Evolutionary conservation across 2,329 filamentous ascomycete genomes (phyloP).

Genomic region (Neonectria hederae): DNA sequence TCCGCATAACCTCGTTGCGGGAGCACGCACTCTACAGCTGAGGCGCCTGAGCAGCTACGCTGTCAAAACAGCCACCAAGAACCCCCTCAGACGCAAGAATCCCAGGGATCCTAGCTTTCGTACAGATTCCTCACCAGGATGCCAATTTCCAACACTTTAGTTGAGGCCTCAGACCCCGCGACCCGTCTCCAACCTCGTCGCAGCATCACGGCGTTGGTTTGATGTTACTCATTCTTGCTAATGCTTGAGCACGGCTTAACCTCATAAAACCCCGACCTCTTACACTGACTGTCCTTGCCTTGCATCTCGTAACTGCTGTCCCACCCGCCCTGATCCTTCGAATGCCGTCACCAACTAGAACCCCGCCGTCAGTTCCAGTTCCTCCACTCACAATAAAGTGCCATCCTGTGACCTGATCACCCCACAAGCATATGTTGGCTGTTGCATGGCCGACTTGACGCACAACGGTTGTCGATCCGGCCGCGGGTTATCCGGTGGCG

Average conservation of each 20-base stretch:
- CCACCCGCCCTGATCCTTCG: conserved; percentile 24
- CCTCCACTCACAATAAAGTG: conserved; percentile 19
- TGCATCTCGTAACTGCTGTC: conserved; percentile 40
- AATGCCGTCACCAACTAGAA: conserved; percentile 18
- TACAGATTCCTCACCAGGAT: conserved; percentile 4
- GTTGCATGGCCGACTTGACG: conserved; percentile 26
- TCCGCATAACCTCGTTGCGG: conserved; percentile 29
- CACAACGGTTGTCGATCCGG: conserved; percentile 26
- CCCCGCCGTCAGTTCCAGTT: conserved; percentile 13
- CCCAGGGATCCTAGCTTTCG: conserved; percentile 20
- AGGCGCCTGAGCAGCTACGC: conserved; percentile 25
- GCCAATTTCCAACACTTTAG: conserved; percentile 12
- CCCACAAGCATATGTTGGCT: conserved; percentile 27
- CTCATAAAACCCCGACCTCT: conserved; percentile 26
- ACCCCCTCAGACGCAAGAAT: conserved; percentile 11
- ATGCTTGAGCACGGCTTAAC: conserved; percentile 22
- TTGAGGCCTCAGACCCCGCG: conserved; percentile 13
- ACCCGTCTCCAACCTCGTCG: conserved; percentile 7
- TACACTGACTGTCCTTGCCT: conserved; percentile 24
- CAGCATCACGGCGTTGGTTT: conserved; percentile 9
- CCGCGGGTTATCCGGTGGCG: conserved; percentile 29
- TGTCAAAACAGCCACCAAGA: conserved; percentile 16
- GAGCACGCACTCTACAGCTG: conserved; percentile 38
- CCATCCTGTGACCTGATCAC: conserved; percentile 21
- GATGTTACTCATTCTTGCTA: background rate